Evolutionary conservation across 1,284 basidiomycete genomes (phyloP), one percentile per base, ranked within the genome.

Genomic region (Rhodotorula glutinis): DNA sequence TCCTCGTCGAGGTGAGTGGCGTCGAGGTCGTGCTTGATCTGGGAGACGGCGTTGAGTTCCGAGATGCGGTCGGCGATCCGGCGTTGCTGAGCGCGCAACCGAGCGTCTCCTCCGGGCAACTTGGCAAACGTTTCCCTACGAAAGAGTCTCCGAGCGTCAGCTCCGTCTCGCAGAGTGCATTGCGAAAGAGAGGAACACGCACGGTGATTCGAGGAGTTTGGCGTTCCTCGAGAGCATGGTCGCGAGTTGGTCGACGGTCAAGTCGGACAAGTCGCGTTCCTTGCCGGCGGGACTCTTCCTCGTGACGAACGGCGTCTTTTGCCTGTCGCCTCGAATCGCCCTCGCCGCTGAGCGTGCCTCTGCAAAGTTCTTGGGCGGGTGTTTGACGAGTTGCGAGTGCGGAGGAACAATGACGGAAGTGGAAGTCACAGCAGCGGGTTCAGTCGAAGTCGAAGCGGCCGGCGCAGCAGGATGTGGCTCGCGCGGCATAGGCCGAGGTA

Each of bases 61-160:
- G 54, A 16, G 21, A 72, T 23, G 30, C 67, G 60, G 19, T 51
- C n/a, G 3, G 41, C 33, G 54, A 72, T 70, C 29, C 65, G 56
- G 2, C 53, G 40, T 54, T 67, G 67, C 30, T 67, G 67, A 2
- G 40, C 11, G 2, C 60, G 51, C 11, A 72, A 49, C 4, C 62
- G 51, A 0, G 62, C 38, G 46, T 69, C 67, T 13, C 70, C 70
- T 40, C 70, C 70, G 10, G 70, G 70, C 2, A 72, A 47, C 17
- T 30, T 27, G 11, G 62, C 57, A 16, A 65, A 52, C 3, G 64
- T 66, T 4, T 54, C 58, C 7, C 70, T 69, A 54, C 29, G 21
- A 11, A 14, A 4, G 0, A 19, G 33, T 16, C 17, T 4, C 21
- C 43, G 14, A 16, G n/a, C n/a, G 43, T 44, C 43, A 44, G 43